phyloP scores from a whole-genome alignment of 768 basidiomycete species.

The Panus rudis region DNA sequence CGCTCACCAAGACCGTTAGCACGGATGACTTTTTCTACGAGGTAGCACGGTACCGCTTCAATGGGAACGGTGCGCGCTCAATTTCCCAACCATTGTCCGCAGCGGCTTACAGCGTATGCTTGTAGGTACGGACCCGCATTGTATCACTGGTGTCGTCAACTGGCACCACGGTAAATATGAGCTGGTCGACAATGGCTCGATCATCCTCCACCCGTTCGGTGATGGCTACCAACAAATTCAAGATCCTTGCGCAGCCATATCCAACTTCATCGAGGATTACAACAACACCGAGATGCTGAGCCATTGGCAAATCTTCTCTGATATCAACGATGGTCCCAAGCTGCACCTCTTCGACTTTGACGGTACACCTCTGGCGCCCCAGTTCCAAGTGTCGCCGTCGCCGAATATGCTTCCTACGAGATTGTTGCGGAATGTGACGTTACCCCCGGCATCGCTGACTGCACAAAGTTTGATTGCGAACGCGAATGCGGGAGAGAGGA shows the following conservation, averaged over 20 bases:
- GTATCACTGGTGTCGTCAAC: constrained; percentile 81
- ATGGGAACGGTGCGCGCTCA: constrained; percentile 61
- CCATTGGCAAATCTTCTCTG: constrained; percentile 68
- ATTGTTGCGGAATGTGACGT: constrained; percentile 50
- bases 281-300: constrained; percentile 63
- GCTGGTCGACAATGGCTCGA: constrained; percentile 70
- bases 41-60: constrained; percentile 85
- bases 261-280: constrained; percentile 84
- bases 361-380: constrained; percentile 67
- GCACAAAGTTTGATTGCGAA: constrained; percentile 11
- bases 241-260: constrained; percentile 83
- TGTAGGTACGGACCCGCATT: constrained; percentile 73
- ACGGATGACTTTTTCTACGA: constrained; percentile 76
- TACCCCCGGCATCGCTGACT: constrained; percentile 14
- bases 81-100: background rate
- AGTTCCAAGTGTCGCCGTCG: constrained; percentile 56
- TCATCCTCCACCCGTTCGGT: constrained; percentile 62
- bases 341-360: constrained; percentile 77
- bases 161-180: constrained; percentile 85
- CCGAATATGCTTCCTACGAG: constrained; percentile 86
- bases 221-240: constrained; percentile 96
- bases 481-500: constrained; percentile 11
- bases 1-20: constrained; percentile 30
- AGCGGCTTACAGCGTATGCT: background rate
- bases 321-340: constrained; percentile 52